These are phyloP conservation scores for Gossypium bickii DNA, from an alignment of 345 rosid species.

Conservation along the genomic window DNA sequence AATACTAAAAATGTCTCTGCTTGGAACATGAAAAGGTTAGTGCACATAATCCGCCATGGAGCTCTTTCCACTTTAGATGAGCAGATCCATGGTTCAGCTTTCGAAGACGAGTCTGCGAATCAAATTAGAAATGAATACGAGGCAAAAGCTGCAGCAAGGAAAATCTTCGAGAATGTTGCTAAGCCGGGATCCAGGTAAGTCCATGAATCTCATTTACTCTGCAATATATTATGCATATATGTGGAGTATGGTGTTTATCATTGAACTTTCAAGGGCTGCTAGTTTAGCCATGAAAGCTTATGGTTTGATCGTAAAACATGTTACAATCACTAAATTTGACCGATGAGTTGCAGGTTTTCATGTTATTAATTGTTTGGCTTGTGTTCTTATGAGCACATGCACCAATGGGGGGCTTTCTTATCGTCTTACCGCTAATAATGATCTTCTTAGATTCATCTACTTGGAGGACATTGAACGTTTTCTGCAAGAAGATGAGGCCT, in stretches of 20 bases:
- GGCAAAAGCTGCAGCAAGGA: slow-evolving; percentile 81
- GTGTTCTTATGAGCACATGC: background rate
- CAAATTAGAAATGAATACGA: slow-evolving; percentile 62
- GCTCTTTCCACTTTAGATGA: slow-evolving; percentile 78
- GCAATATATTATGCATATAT: background rate
- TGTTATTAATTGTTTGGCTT: background rate
- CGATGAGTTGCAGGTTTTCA: background rate
- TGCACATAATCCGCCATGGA: slow-evolving; percentile 63
- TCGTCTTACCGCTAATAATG: slow-evolving; percentile 1
- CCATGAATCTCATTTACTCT: background rate
- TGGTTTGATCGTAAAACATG: background rate
- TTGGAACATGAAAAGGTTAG: slow-evolving; percentile 89
- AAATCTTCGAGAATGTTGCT: slow-evolving; percentile 70
- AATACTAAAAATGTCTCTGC: slow-evolving; percentile 77
- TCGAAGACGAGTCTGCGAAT: slow-evolving; percentile 54
- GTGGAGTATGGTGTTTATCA: too few relatives aligned
- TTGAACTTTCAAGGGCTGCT: too few relatives aligned
- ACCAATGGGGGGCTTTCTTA: background rate
- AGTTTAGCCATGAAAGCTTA: background rate
- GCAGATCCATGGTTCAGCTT: slow-evolving; percentile 48
- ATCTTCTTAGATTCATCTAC: slow-evolving; percentile 50
- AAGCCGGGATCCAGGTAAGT: slow-evolving; percentile 57
- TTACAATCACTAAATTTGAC: background rate
- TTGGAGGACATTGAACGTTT: slow-evolving; percentile 65
- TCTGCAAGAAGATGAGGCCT: slow-evolving; percentile 61